Evolutionary conservation across 805 yeast genomes (phyloP).

Genomic region (Candida succiphila): DNA sequence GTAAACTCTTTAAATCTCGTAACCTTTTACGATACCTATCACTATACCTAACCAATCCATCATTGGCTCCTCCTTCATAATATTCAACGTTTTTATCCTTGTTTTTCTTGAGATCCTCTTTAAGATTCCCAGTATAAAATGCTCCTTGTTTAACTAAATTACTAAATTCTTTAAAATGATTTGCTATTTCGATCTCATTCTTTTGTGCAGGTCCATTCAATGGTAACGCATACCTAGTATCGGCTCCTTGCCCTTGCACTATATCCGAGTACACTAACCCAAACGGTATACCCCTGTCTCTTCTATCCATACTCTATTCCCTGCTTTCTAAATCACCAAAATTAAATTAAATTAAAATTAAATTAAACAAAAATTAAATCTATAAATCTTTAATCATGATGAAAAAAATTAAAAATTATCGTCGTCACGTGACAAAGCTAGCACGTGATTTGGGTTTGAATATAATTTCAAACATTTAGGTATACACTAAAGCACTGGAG

Average conservation of each 20-base stretch:
- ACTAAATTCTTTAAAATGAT: slow-evolving; percentile 44
- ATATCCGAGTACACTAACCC: slow-evolving; percentile 64
- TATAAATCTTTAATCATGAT: too few species aligned
- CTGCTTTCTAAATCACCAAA: neutral
- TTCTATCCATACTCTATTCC: slow-evolving; percentile 42
- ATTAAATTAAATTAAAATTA: too few species aligned
- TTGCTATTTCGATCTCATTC: slow-evolving; percentile 41
- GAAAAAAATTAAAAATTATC: too few species aligned
- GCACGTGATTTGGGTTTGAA: too few species aligned
- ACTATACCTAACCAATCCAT: slow-evolving; percentile 73
- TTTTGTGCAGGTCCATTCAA: slow-evolving; percentile 49
- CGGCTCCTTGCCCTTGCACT: slow-evolving; percentile 23
- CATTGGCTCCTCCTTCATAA: slow-evolving; percentile 37
- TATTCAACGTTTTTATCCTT: slow-evolving; percentile 16
- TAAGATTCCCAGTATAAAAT: slow-evolving; percentile 49
- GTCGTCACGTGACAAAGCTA: too few species aligned
- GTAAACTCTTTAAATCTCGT: slow-evolving; percentile 56
- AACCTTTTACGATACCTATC: slow-evolving; percentile 69
- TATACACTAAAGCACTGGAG: too few species aligned
- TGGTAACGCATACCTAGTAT: slow-evolving; percentile 42
- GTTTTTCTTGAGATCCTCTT: slow-evolving; percentile 6
- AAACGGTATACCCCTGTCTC: slow-evolving; percentile 52
- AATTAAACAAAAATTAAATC: too few species aligned
- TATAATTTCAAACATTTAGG: too few species aligned
- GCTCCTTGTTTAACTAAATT: slow-evolving; percentile 54